phyloP scores from a whole-genome alignment of 441 rosid species.

The Bocquillonia castaneifolia region DNA sequence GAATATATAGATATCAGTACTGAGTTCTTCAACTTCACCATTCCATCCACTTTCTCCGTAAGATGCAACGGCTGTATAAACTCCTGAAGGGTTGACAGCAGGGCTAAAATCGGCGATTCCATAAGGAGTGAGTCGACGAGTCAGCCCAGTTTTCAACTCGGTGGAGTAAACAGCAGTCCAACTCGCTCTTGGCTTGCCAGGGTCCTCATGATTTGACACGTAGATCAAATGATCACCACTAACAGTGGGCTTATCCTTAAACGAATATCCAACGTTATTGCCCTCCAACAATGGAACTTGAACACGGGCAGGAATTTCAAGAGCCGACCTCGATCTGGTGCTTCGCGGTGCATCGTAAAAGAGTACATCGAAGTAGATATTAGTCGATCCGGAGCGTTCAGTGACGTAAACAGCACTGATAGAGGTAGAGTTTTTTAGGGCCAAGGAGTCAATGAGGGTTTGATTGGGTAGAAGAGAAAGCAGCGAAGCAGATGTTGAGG shows the following conservation, averaged over 20 bases:
- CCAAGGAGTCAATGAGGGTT: constrained; percentile 21
- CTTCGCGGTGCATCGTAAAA: constrained; percentile 16
- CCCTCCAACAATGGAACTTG: constrained; percentile 49
- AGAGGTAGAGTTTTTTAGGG: constrained; percentile 22
- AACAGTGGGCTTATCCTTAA: constrained; percentile 70
- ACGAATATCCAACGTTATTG: constrained; percentile 38
- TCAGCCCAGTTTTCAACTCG: constrained; percentile 51
- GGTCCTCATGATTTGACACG: constrained; percentile 72
- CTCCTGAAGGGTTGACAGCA: constrained; percentile 71
- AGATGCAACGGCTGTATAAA: constrained; percentile 70
- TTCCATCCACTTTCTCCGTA: constrained; percentile 67
- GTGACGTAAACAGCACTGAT: constrained; percentile 62
- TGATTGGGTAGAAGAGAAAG: constrained; percentile 36
- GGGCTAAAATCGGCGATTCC: constrained; percentile 87
- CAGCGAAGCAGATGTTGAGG: constrained; percentile 31
- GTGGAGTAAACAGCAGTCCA: constrained; percentile 86
- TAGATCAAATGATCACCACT: constrained; percentile 52
- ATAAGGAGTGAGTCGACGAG: constrained; percentile 60
- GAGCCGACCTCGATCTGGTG: constrained; percentile 33
- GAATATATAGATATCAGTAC: constrained; percentile 66
- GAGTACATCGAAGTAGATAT: constrained; percentile 57
- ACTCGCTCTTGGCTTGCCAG: constrained; percentile 59
- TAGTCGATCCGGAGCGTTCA: constrained; percentile 57
- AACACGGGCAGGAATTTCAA: constrained; percentile 40
- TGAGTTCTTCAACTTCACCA: constrained; percentile 75